Base-by-base conservation (phyloP, 108 stramenopile genomes). In the Craspedostauros australis region DNA sequence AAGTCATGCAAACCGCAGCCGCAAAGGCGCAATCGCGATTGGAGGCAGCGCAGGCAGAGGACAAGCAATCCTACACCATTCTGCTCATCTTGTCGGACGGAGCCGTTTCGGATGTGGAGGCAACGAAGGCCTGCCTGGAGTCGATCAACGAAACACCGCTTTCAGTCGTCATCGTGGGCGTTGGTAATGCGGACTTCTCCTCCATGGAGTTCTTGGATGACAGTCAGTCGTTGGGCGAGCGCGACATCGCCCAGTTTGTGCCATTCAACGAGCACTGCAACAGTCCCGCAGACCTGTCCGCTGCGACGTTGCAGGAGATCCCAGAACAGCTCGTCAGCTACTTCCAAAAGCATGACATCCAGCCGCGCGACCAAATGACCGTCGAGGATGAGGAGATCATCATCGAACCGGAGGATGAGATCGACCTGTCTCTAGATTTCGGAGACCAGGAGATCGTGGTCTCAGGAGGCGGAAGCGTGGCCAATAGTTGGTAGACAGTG, bases 21-120 rank as follows among this genome's bases (percentile, higher is more conserved):
- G 56, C 61, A 7, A 60, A 62, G 12, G 82, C 86, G 4, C 42
- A 51, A 23, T 49, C 48, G 5, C 26, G 60, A 2, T 62, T 67
- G 44, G 53, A 72, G 32, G 53, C 38, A 6, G 76, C 73, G 1
- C 22, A 46, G 24, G 25, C 20, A 36, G 22, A 18, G 8, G 64
- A 60, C 6, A 30, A 38, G 24, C 75, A 76, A 53, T 27, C 62
- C 60, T 93, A 95, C 57, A 77, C 77, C 4, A 69, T 95, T 33
- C 75, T 95, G 0, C 53, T 95, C 39, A 87, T 95, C 26, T 54
- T 95, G 37, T 93, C 95, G 0, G 94, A 95, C 46, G 94, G 94
- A 33, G 70, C 73, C 43, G 88, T 95, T 23, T 64, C 72, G n/a
- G 91, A 95, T 60, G 67, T 86, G 42, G 54, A 77, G 21, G 82